Evolutionary conservation across 2,329 filamentous ascomycete genomes (phyloP).

Genomic region (Exophiala alcalophila): DNA sequence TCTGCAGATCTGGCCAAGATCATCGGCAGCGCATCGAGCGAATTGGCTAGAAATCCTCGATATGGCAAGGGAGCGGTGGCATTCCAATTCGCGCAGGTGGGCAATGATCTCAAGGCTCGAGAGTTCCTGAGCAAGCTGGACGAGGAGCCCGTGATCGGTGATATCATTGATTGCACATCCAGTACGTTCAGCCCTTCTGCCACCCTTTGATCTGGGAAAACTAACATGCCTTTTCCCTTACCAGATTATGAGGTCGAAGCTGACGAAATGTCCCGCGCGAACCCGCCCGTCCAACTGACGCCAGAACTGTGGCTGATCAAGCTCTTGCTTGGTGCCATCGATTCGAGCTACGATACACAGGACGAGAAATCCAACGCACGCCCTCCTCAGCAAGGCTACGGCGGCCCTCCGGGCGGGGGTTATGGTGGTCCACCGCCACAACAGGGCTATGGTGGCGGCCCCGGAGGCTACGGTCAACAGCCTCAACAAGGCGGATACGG

Average conservation of each 20-base stretch:
- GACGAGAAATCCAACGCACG: conserved; percentile 55
- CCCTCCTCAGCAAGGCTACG: conserved; percentile 24
- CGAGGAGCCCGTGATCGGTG: conserved; percentile 59
- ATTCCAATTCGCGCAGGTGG: conserved; percentile 68
- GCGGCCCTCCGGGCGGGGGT: conserved; percentile 33
- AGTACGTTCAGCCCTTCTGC: conserved; percentile 53
- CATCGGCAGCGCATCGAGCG: conserved; percentile 54
- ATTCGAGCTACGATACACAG: conserved; percentile 63
- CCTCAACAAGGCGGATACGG: conserved; percentile 36
- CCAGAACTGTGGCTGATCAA: conserved; percentile 66
- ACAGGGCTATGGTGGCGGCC: conserved; percentile 28
- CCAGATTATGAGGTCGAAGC: conserved; percentile 66
- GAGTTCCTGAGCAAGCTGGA: conserved; percentile 65
- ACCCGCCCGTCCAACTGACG: conserved; percentile 61
- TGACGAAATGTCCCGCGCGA: conserved; percentile 61
- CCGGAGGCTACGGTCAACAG: conserved; percentile 31
- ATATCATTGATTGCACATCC: conserved; percentile 65
- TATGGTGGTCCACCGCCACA: conserved; percentile 18
- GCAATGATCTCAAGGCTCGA: conserved; percentile 62
- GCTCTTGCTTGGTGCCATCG: conserved; percentile 65
- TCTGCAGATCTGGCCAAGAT: conserved; percentile 56
- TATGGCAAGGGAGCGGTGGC: conserved; percentile 59
- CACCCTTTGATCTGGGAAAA: neutral
- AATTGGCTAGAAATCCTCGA: conserved; percentile 48
- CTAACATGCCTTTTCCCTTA: conserved; percentile 12